Evolutionary conservation across 176 grass and related monocot species (phyloP), one percentile per base, ranked within the genome.

Genomic region (Triticum urartu): DNA sequence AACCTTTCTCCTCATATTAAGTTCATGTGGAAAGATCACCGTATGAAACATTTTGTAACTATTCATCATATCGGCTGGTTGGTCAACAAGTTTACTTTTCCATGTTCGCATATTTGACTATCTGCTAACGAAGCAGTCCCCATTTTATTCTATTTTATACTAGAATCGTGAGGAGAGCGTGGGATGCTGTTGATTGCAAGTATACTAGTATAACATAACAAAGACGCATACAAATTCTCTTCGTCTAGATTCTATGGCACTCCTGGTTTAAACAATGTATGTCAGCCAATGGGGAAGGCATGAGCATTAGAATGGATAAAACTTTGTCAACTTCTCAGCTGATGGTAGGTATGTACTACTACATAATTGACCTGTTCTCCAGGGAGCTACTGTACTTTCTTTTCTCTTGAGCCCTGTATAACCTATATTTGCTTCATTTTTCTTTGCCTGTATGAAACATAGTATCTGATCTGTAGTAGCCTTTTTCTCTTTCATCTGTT

Each of bases 41-140:
- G 39, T 68, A 52, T 42, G 59, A 6, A 0, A 1, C 14, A 63
- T 62, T 78, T 40, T 72, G 73, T 83, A 81, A 77, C 52, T 28
- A 81, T 71, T 61, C 5, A 22, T 48, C 10, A 50, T 65, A 34
- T 54, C 32, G 12, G 5, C 3, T 8, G 7, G 77, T 84, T 62
- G 52, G 63, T 81, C 82, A 91, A 56, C 42, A 77, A 88, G n/a
- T 90, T 81, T 84, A 88, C 17, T 56, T 60, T 88, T 68, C n/a
- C 77, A 64, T 76, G 67, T 22, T 79, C 84, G 48, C 75, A 75
- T 75, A 62, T 61, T 78, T 79, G 62, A 75, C 3, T 35, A 34
- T 70, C 20, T 74, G 17, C 59, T 86, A 32, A 35, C 0, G 10
- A 59, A 84, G 9, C 45, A 84, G 10, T 83, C 42, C 18, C 3